These are phyloP conservation scores for Yarrowia yakushimensis DNA, from an alignment of 805 yeast genomes.

Conservation along the genomic window DNA sequence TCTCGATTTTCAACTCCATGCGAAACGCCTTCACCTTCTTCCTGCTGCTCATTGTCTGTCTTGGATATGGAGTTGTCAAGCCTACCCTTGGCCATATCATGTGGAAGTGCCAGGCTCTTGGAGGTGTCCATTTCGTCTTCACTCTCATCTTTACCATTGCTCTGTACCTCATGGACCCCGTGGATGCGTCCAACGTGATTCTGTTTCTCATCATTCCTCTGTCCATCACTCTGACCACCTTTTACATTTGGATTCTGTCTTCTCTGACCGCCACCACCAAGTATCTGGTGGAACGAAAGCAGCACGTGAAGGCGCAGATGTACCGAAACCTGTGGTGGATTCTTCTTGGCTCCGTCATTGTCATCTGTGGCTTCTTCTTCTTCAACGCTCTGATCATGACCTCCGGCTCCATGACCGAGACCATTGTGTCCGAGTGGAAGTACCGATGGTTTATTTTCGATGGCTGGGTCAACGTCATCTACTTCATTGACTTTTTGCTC, in stretches of 20 bases:
- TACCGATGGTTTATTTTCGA: constrained; percentile 81
- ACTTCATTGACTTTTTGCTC: constrained; percentile 76
- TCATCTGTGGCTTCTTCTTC: constrained; percentile 67
- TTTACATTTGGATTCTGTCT: constrained; percentile 70
- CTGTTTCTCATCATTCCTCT: constrained; percentile 68
- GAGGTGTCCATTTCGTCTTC: constrained; percentile 54
- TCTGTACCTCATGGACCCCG: constrained; percentile 50
- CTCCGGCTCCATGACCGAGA: constrained; percentile 69
- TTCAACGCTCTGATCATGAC: constrained; percentile 65
- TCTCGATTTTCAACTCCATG: constrained; percentile 73
- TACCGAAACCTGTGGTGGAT: constrained; percentile 74
- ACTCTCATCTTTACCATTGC: constrained; percentile 54
- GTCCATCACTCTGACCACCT: constrained; percentile 60
- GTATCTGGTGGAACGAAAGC: constrained; percentile 77
- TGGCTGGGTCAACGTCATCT: constrained; percentile 92
- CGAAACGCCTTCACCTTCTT: constrained; percentile 87
- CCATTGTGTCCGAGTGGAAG: constrained; percentile 88
- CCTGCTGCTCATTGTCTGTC: constrained; percentile 73
- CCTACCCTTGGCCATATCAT: constrained; percentile 78
- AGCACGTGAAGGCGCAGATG: constrained; percentile 83
- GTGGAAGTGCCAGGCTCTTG: constrained; percentile 63
- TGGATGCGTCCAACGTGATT: constrained; percentile 45
- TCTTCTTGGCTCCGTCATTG: constrained; percentile 60
- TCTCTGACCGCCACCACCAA: constrained; percentile 73
- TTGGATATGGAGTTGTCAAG: constrained; percentile 93